Base-by-base conservation (phyloP, 805 yeast genomes). In the Saccharomycopsis sp. region DNA sequence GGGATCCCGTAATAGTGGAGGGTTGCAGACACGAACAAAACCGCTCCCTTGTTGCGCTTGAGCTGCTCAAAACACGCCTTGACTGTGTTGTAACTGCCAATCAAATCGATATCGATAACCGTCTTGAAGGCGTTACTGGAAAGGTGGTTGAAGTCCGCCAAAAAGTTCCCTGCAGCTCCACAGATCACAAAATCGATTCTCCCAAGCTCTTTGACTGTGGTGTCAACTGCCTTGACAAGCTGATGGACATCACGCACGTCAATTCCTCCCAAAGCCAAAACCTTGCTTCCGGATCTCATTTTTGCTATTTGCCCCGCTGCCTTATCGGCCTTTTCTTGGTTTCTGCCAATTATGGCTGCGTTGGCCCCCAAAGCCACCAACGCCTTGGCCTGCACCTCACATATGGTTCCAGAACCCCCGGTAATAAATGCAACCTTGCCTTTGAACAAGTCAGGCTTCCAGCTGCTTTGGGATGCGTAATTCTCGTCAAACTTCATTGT, bases 321-420 rank as follows among this genome's bases (percentile, higher is more conserved):
- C 46, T 70, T 64, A 56, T 75, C 78, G 0, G 97, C 88, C 64
- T 85, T 87, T 50, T 75, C 80, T 34, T 67, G 73, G 65, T 85
- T 85, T 67, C 97, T 80, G 2, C 98, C 97, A 29, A 92, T 70
- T 50, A 92, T 86, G 3, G 88, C 88, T 15, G 95, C 96, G 66
- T 89, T 77, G 56, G 97, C 94, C 3, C 98, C 98, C 9, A 92
- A 73, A 16, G 81, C 72, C 2, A 90, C 86, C 72, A 92, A 63
- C 0, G 96, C 96, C 68, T 89, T 96, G 0, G 87, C 81, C 70
- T 91, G 97, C 3, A 87, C 92, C 52, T 94, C 76, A 70, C 97
- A 91, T 57, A 92, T 91, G n/a, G 96, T 83, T 12, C 97, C 97
- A 1, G 97, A 94, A 14, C 97, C 97, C 3, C 98, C 98, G 0